Evolutionary conservation across 495 filamentous ascomycete genomes (phyloP).

Genomic region (Xylaria flabelliformis): DNA sequence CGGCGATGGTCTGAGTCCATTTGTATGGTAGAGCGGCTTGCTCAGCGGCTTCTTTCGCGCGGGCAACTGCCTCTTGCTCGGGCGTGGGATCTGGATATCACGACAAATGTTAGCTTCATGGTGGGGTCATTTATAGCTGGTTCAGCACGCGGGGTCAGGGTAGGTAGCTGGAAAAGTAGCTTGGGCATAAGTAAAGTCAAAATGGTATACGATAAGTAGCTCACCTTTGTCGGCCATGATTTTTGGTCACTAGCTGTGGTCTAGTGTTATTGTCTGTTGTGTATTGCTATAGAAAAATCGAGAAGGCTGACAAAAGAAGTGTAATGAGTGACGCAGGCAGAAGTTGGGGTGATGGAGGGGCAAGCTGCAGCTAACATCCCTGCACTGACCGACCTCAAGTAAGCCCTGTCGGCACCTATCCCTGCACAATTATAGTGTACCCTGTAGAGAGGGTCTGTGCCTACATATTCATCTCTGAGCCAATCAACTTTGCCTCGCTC

Average conservation of each 20-base stretch:
- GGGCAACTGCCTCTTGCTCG: slow-evolving; percentile 71
- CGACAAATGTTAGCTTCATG: slow-evolving; percentile 33
- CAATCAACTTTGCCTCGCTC: not conserved
- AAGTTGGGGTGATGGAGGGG: slow-evolving; percentile 21
- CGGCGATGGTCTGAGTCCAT: slow-evolving; percentile 95
- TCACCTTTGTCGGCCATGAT: slow-evolving; percentile 28
- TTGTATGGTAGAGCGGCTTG: slow-evolving; percentile 95
- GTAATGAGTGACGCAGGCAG: slow-evolving; percentile 1
- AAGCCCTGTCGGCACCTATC: not conserved
- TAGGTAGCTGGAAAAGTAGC: not conserved
- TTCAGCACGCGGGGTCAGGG: not conserved
- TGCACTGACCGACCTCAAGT: not conserved
- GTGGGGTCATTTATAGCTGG: not conserved
- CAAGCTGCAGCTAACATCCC: slow-evolving; percentile 20
- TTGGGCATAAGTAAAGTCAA: not conserved
- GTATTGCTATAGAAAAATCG: not conserved
- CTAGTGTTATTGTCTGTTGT: not conserved
- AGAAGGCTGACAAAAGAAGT: slow-evolving; percentile 9
- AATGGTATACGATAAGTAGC: not conserved
- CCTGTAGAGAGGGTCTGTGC: not conserved
- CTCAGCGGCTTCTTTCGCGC: slow-evolving; percentile 80
- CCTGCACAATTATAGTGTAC: not conserved
- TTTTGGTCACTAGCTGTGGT: not conserved
- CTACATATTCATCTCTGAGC: not conserved
- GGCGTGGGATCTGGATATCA: slow-evolving; percentile 54